phyloP scores from a whole-genome alignment of 2,329 filamentous ascomycete species.

The Pyrenophora teres region DNA sequence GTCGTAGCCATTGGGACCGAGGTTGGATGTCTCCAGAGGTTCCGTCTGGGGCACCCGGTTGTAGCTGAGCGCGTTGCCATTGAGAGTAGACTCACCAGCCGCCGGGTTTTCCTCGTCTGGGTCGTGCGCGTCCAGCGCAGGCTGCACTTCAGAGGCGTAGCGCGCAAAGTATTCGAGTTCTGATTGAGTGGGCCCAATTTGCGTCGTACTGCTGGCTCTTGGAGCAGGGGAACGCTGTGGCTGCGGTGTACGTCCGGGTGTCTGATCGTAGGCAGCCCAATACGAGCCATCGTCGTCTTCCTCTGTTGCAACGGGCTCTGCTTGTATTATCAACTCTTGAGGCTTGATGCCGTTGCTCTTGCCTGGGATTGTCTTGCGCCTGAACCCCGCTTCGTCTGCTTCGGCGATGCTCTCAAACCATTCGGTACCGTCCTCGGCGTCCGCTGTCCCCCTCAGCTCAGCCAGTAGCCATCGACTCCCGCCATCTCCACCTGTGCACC shows the following conservation, averaged over 20 bases:
- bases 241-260: conserved; percentile 52
- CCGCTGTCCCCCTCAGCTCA: conserved; percentile 66
- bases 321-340: conserved; percentile 15
- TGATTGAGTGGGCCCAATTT: conserved; percentile 45
- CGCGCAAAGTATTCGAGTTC: conserved; percentile 77
- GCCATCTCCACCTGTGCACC: conserved; percentile 68
- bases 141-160: conserved; percentile 75
- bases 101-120: conserved; percentile 68
- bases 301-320: conserved; percentile 23
- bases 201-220: conserved; percentile 41
- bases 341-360: conserved; percentile 23
- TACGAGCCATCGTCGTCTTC: conserved; percentile 76
- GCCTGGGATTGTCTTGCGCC: conserved; percentile 28
- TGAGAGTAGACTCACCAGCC: conserved; percentile 57
- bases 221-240: conserved; percentile 68
- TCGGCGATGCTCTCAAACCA: conserved; percentile 63
- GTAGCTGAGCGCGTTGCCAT: conserved; percentile 55
- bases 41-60: conserved; percentile 52
- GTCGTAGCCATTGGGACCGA: conserved; percentile 40
- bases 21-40: conserved; percentile 47
- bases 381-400: conserved; percentile 60
- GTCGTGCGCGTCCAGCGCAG: conserved; percentile 79
- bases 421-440: conserved; percentile 61
- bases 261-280: conserved; percentile 79
- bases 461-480: conserved; percentile 73